phyloP scores from a whole-genome alignment of 1,284 basidiomycete species.

The Puccinia hordei region DNA sequence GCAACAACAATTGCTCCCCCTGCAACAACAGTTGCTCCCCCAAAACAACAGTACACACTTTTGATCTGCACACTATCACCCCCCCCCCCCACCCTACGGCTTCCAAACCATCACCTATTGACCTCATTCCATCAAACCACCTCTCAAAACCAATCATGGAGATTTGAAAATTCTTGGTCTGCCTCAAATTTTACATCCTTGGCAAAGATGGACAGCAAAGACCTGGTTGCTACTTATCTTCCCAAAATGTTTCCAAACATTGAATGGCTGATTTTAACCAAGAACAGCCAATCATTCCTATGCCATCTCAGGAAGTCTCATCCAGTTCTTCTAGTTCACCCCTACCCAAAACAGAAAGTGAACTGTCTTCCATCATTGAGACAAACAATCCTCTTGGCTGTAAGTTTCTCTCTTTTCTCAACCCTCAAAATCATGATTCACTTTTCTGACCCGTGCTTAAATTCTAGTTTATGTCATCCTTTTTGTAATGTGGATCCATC shows the following conservation, averaged over 20 bases:
- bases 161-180: conserved; percentile 1
- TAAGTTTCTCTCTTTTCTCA: background rate
- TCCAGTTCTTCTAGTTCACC: background rate
- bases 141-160: background rate
- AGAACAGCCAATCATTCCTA: background rate
- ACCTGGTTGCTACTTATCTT: too few species aligned
- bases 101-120: background rate
- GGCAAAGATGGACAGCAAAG: too few species aligned
- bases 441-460: background rate
- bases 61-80: background rate
- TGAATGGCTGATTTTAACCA: background rate
- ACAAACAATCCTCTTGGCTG: too few species aligned
- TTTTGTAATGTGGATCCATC: too few species aligned
- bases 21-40: too few species aligned
- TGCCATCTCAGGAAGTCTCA: background rate
- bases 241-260: conserved; percentile 12
- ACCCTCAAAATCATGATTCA: background rate
- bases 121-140: too few species aligned
- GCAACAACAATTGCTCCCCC: too few species aligned
- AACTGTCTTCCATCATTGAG: too few species aligned
- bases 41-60: background rate
- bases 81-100: background rate
- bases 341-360: background rate
- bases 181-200: background rate
- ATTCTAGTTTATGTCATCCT: background rate